Evolutionary conservation across 2,329 filamentous ascomycete genomes (phyloP).

Genomic region (Bisporella sp.): DNA sequence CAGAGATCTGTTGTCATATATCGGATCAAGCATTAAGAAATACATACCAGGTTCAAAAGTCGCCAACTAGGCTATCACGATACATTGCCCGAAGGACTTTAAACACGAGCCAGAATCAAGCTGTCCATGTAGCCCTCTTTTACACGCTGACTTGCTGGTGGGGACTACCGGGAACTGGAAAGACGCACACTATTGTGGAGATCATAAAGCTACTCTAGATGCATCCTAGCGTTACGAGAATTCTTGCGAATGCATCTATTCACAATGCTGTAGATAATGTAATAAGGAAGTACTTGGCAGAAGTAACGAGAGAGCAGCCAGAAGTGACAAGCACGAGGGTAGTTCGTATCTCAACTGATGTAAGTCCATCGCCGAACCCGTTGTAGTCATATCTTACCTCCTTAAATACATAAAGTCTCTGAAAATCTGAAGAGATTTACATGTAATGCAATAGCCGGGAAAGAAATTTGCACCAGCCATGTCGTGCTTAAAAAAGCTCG

Average conservation of each 20-base stretch:
- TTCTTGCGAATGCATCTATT: constrained; percentile 3
- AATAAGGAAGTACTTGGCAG: constrained; percentile 2
- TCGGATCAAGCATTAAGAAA: not conserved
- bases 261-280: constrained; percentile 8
- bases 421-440: constrained; percentile 6
- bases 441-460: constrained; percentile 18
- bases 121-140: not conserved
- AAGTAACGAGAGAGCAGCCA: no score
- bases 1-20: not conserved
- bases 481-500: constrained; percentile 31
- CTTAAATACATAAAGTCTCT: constrained; percentile 2
- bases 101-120: not conserved
- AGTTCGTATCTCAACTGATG: not conserved
- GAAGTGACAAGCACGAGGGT: no score
- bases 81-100: not conserved
- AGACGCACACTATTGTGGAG: constrained; percentile 6
- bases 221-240: not conserved
- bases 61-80: not conserved
- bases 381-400: no score
- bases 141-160: constrained; percentile 3
- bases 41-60: not conserved
- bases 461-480: constrained; percentile 22
- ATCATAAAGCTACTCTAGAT: constrained; percentile 6
- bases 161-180: constrained; percentile 6
- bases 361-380: no score